phyloP scores from a whole-genome alignment of 345 rosid genomes.

The Corymbia maculata region DNA sequence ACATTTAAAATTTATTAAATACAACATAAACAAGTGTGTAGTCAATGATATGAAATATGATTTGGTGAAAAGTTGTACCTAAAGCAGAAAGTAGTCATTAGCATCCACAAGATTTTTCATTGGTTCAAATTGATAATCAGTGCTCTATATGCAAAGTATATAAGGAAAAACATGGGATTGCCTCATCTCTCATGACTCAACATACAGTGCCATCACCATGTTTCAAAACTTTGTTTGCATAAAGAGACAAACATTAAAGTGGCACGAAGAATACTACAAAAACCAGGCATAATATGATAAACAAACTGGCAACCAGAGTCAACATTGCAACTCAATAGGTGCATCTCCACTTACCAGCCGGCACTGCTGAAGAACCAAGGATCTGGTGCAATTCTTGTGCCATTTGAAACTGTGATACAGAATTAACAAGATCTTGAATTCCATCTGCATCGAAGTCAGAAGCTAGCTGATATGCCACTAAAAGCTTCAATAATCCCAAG shows the following conservation, averaged over 20 bases:
- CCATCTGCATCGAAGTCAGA: slow-evolving; percentile 12
- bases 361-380: slow-evolving; percentile 13
- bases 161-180: neutral
- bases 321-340: neutral
- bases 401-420: too few relatives aligned
- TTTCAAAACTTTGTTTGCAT: neutral
- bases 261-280: neutral
- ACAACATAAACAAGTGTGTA: neutral
- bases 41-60: neutral
- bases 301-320: neutral
- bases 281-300: neutral
- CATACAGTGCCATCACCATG: neutral
- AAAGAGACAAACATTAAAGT: neutral
- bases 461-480: slow-evolving; percentile 23
- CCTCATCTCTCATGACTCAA: neutral
- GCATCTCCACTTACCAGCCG: slow-evolving; percentile 6
- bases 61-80: neutral
- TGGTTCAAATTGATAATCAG: neutral
- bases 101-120: neutral
- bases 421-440: slow-evolving; percentile 5
- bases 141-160: neutral
- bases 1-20: neutral
- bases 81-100: neutral
- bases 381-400: neutral
- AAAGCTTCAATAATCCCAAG: slow-evolving; percentile 18